A percentile compares a stretch with the other conserved stretches of the same genome.
Conservation (phyloP, 1,284 basidiomycete species). For the Ganoderma resinaceum region DNA sequence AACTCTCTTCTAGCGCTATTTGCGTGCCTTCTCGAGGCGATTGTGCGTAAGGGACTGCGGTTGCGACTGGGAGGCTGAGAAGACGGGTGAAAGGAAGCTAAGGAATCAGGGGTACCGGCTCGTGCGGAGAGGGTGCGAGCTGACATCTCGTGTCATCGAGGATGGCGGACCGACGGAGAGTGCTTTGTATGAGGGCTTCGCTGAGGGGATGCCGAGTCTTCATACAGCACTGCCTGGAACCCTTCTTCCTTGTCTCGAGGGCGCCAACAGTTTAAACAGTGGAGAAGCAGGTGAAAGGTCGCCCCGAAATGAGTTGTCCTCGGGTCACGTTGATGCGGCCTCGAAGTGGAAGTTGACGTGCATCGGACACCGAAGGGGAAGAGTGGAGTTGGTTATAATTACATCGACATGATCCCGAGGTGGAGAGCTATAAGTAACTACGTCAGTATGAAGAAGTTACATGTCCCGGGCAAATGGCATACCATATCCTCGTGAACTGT, state of each 20-base stretch:
- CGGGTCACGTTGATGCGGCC: neutral
- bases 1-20: slow-evolving; percentile 14
- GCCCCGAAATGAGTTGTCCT: neutral
- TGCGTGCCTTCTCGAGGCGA: slow-evolving; percentile 1
- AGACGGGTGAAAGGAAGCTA: slow-evolving; percentile 7
- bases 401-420: neutral
- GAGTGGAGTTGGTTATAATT: neutral
- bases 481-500: slow-evolving; percentile 10
- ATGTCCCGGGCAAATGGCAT: neutral
- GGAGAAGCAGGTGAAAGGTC: neutral
- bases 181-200: slow-evolving; percentile 18
- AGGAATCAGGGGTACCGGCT: slow-evolving; percentile 16
- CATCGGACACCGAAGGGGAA: neutral
- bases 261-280: neutral
- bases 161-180: slow-evolving; percentile 15
- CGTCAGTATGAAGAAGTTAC: slow-evolving; percentile 9
- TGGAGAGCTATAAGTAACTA: neutral
- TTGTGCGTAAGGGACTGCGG: slow-evolving; percentile 10
- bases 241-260: neutral
- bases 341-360: neutral
- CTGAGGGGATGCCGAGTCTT: slow-evolving; percentile 3
- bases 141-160: neutral
- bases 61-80: slow-evolving; percentile 1
- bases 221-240: slow-evolving; percentile 19
- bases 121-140: slow-evolving; percentile 10